A percentile compares a stretch with the other conserved stretches of the same genome.
Evolutionary conservation across 805 yeast species (phyloP).

Genomic region (Kluyveromyces lactis): DNA sequence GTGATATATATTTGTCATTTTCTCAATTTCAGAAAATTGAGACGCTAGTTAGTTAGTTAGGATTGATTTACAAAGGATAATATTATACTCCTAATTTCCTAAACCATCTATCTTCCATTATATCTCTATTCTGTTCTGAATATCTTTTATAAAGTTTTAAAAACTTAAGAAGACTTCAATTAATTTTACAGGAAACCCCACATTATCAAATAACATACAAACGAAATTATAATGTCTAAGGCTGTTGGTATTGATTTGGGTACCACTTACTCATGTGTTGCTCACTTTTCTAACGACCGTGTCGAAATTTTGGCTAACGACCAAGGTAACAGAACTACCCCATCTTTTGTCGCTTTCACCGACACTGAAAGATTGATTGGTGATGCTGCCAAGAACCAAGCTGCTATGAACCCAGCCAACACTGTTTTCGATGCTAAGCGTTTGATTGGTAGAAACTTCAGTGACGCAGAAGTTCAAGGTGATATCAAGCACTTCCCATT

Average conservation of each 20-base stretch:
- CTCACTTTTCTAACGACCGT: conserved; percentile 73
- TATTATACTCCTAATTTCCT: no score
- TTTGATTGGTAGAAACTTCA: conserved; percentile 67
- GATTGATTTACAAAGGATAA: no score
- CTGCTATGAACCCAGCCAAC: conserved; percentile 91
- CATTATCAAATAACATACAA: neutral
- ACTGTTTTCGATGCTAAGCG: conserved; percentile 95
- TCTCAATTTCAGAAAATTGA: no score
- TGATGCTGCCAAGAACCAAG: conserved; percentile 98
- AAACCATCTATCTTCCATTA: no score
- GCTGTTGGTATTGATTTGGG: conserved; percentile 83
- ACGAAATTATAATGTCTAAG: conserved; percentile 27
- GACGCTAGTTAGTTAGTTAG: no score
- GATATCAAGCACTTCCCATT: conserved; percentile 77
- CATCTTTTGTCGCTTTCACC: conserved; percentile 93
- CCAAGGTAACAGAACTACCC: conserved; percentile 98
- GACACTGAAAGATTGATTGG: conserved; percentile 93
- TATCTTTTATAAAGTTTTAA: no score
- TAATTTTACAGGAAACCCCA: no score
- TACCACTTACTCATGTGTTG: conserved; percentile 97
- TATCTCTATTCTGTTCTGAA: no score
- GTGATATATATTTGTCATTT: no score
- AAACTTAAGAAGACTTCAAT: no score
- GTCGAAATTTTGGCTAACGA: conserved; percentile 95
- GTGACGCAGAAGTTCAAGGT: conserved; percentile 49